These are phyloP conservation scores for Salix suchowensis DNA, from an alignment of 345 rosid species.

Conservation along the genomic window DNA sequence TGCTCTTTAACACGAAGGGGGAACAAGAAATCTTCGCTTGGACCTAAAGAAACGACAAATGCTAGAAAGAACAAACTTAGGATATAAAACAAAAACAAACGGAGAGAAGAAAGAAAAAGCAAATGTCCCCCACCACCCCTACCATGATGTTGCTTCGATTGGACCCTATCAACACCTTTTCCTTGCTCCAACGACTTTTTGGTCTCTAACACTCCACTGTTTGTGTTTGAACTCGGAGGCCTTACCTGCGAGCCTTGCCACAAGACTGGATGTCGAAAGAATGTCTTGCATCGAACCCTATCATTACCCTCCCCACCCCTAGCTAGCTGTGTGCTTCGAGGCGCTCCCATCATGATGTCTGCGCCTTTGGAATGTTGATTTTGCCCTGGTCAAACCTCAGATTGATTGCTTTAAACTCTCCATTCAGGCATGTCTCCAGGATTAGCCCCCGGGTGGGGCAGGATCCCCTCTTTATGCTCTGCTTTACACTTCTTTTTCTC, in stretches of 20 bases:
- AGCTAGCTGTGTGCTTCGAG: constrained; percentile 15
- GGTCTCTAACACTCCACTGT: neutral
- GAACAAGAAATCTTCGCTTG: constrained; percentile 45
- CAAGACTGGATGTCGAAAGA: neutral
- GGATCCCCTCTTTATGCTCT: constrained; percentile 33
- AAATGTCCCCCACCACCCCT: constrained; percentile 53
- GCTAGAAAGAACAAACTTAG: neutral
- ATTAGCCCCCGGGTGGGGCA: constrained; percentile 26
- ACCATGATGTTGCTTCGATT: constrained; percentile 37
- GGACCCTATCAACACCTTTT: constrained; percentile 22
- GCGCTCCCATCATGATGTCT: constrained; percentile 24
- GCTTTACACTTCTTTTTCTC: constrained; percentile 13
- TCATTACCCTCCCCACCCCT: neutral
- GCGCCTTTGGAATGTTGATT: neutral
- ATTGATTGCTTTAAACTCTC: constrained; percentile 14
- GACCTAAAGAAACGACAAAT: constrained; percentile 39
- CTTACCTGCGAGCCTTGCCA: neutral
- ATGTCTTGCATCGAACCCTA: neutral
- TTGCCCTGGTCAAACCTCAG: constrained; percentile 30
- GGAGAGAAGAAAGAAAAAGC: constrained; percentile 16
- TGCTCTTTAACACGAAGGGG: constrained; percentile 22
- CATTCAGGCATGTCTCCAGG: constrained; percentile 21
- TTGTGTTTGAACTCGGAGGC: neutral
- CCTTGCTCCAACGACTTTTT: constrained; percentile 38
- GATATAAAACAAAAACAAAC: neutral